phyloP scores from a whole-genome alignment of 176 grass and related monocot genomes.

The Dendrocalamus sinicus region DNA sequence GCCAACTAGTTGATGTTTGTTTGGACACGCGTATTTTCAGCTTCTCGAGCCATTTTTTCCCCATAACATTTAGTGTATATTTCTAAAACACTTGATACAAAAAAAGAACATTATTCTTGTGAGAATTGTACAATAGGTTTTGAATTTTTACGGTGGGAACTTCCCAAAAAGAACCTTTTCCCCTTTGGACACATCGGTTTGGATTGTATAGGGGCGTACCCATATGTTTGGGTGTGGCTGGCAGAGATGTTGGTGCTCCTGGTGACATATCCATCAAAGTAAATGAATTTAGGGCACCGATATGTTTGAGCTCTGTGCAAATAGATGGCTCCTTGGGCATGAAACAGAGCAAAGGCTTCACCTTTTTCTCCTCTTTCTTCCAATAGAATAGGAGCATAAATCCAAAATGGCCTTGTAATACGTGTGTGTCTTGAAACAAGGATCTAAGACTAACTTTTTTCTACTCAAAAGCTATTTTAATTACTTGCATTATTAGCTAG shows the following conservation, averaged over 20 bases:
- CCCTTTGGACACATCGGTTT: conserved; percentile 36
- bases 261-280: conserved; percentile 61
- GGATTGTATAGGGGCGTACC: background rate
- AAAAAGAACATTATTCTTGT: background rate
- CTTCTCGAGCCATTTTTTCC: background rate
- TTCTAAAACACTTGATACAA: background rate
- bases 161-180: background rate
- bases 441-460: conserved; percentile 46
- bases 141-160: background rate
- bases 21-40: background rate
- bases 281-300: conserved; percentile 48
- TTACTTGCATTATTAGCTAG: conserved; percentile 32
- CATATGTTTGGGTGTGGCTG: conserved; percentile 29
- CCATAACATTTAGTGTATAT: background rate
- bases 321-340: conserved; percentile 55
- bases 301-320: conserved; percentile 62
- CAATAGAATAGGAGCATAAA: conserved; percentile 47
- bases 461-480: conserved; percentile 29
- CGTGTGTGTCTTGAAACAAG: conserved; percentile 63
- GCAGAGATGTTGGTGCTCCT: conserved; percentile 53
- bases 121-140: background rate
- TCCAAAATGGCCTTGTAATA: conserved; percentile 59
- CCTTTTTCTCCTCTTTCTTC: conserved; percentile 45
- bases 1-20: background rate
- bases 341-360: conserved; percentile 50